phyloP scores from a whole-genome alignment of 2,329 filamentous ascomycete species.

The Cordyceps militaris region DNA sequence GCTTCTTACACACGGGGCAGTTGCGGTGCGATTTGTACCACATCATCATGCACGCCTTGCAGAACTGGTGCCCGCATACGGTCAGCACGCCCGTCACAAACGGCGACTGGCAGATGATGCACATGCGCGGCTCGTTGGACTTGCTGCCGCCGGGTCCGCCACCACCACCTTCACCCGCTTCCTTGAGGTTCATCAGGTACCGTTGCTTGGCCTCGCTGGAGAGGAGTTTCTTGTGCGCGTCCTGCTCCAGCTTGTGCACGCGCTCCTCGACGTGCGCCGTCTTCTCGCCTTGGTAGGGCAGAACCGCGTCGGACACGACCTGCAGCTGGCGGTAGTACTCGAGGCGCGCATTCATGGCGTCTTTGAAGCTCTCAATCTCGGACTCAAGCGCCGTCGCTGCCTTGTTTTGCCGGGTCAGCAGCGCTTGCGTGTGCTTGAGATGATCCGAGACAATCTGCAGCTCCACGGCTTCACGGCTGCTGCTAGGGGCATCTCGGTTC shows the following conservation, averaged over 20 bases:
- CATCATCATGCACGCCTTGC: slow-evolving; percentile 72
- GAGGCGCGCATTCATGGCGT: slow-evolving; percentile 75
- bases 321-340: slow-evolving; percentile 91
- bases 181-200: slow-evolving; percentile 54
- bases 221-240: slow-evolving; percentile 51
- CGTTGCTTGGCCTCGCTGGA: slow-evolving; percentile 64
- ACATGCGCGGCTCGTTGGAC: slow-evolving; percentile 59
- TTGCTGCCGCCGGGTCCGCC: slow-evolving; percentile 33
- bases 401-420: slow-evolving; percentile 46
- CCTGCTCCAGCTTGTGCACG: slow-evolving; percentile 28
- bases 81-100: slow-evolving; percentile 80
- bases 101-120: slow-evolving; percentile 73
- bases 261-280: slow-evolving; percentile 41
- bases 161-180: slow-evolving; percentile 47
- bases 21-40: slow-evolving; percentile 72
- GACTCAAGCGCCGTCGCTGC: slow-evolving; percentile 45
- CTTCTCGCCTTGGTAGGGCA: slow-evolving; percentile 59
- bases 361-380: slow-evolving; percentile 69
- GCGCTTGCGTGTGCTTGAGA: slow-evolving; percentile 51
- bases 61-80: slow-evolving; percentile 86
- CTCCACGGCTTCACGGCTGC: slow-evolving; percentile 57
- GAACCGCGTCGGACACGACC: slow-evolving; percentile 80
- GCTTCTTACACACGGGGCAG: slow-evolving; percentile 79
- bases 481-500: slow-evolving; percentile 21
- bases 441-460: slow-evolving; percentile 56